Evolutionary conservation across 1,139 yeast genomes (phyloP), one percentile per base, ranked within the genome.

Genomic region (Saccharomycopsis hybrid): DNA sequence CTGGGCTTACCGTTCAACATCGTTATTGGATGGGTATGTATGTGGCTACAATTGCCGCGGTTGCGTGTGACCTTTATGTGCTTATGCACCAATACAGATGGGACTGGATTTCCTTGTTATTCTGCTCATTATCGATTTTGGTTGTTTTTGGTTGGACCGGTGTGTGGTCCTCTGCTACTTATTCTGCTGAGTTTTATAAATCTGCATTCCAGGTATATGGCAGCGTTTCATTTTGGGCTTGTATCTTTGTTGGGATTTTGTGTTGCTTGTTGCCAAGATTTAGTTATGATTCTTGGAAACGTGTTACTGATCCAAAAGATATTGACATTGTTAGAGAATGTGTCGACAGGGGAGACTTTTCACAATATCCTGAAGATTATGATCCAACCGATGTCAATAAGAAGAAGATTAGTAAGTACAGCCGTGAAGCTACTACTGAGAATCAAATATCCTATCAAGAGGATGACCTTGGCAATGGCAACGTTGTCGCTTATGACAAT

Each of bases 131-230:
- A 42, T 85, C 96, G 5, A 76, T 80, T 51, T 61, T 89, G 53
- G 61, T 89, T 46, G 72, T 88, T 46, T 85, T 80, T 65, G 81
- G 79, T 52, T 90, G 97, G 97, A 82, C 96, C 1, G 96, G 96
- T 47, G 72, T 90, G 46, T 92, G 96, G 90, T 79, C 96, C 1
- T 70, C 84, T 24, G 65, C 77, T 5, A 57, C 71, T 11, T 67
- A 69, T 48, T 74, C 92, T 50, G 76, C 71, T 4, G 95, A 85
- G 59, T 82, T 86, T 56, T 92, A 84, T 68, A 78, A 82, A 57
- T 80, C 87, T 24, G 96, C 86, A 1, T 73, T 78, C 2, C 82
- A 82, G 60, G 71, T 85, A 52, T 89, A 85, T 65, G 94, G 92
- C 1, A 65, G 82, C 18, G 72, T 82, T 1, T 62, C 80, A 1